Percentiles rank a stretch among this genome's conserved stretches.
These are phyloP conservation scores for Ogataea hybrid DNA, from an alignment of 1,139 yeast species.

Conservation along the genomic window DNA sequence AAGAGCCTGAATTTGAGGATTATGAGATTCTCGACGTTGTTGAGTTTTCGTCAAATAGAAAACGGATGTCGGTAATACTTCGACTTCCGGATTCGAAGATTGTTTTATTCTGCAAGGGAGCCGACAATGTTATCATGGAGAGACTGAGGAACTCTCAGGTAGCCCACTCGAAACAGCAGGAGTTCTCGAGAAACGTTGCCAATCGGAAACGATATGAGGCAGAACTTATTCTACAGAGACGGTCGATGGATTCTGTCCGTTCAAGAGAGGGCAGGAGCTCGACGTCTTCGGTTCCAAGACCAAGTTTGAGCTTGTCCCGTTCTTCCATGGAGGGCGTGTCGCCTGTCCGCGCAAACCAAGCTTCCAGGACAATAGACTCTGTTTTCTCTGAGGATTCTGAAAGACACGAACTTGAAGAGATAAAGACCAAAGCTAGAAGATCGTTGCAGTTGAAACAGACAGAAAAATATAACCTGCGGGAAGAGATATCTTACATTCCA, in stretches of 20 bases:
- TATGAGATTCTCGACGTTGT: conserved; percentile 77
- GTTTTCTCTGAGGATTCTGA: conserved; percentile 35
- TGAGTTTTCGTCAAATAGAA: conserved; percentile 84
- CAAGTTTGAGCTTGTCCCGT: conserved; percentile 12
- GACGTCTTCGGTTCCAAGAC: conserved; percentile 12
- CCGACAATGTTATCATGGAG: conserved; percentile 89
- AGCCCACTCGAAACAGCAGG: conserved; percentile 62
- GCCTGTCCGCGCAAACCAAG: neutral
- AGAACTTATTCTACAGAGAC: conserved; percentile 61
- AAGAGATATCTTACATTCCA: conserved; percentile 41
- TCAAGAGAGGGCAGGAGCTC: conserved; percentile 14
- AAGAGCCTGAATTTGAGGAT: conserved; percentile 58
- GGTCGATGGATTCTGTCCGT: conserved; percentile 17
- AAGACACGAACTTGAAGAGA: conserved; percentile 52
- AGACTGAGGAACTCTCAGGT: conserved; percentile 55
- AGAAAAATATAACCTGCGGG: conserved; percentile 45
- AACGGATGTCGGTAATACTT: conserved; percentile 91
- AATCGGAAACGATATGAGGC: conserved; percentile 81
- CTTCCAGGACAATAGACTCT: conserved; percentile 11
- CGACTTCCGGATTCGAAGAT: conserved; percentile 77
- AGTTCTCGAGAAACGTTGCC: conserved; percentile 56
- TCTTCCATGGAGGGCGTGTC: conserved; percentile 4
- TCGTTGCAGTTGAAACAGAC: conserved; percentile 65
- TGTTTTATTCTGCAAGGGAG: conserved; percentile 87
- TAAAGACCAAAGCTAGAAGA: conserved; percentile 57